phyloP scores from a whole-genome alignment of 495 filamentous ascomycete species.

The Delitschia confertaspora region DNA sequence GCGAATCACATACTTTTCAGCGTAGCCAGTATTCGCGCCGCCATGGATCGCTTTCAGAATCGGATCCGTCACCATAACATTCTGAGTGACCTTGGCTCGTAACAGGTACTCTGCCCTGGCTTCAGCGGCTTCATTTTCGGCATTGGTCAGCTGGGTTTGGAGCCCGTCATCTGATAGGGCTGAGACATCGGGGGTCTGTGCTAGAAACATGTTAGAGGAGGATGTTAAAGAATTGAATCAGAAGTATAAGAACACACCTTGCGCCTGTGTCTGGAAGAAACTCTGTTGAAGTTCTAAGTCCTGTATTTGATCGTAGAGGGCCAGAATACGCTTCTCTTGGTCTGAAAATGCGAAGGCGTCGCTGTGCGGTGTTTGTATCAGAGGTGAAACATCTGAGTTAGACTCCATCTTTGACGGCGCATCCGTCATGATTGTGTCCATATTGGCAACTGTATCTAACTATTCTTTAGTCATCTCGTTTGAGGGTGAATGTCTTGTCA shows the following conservation, averaged over 20 bases:
- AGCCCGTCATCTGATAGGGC: slow-evolving; percentile 20
- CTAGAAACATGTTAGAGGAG: slow-evolving; percentile 10
- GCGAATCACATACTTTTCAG: slow-evolving; percentile 52
- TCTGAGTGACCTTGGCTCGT: slow-evolving; percentile 56
- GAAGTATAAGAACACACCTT: slow-evolving; percentile 5
- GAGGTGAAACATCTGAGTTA: slow-evolving; percentile 1
- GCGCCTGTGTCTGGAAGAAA: slow-evolving; percentile 48
- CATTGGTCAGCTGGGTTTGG: slow-evolving; percentile 44
- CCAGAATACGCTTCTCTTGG: slow-evolving; percentile 52
- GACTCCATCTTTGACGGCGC: neutral
- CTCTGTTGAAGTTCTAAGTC: slow-evolving; percentile 62
- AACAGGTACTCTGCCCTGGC: slow-evolving; percentile 59
- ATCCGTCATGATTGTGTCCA: neutral
- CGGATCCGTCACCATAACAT: slow-evolving; percentile 59
- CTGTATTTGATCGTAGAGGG: slow-evolving; percentile 59
- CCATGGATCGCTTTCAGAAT: slow-evolving; percentile 68
- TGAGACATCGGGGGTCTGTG: slow-evolving; percentile 18
- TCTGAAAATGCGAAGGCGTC: slow-evolving; percentile 50
- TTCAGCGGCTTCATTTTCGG: slow-evolving; percentile 58
- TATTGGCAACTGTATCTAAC: neutral
- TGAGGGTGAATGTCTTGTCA: no score
- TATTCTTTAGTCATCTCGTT: no score
- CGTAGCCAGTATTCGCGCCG: slow-evolving; percentile 52
- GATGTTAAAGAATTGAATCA: slow-evolving; percentile 1
- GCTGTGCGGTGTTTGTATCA: slow-evolving; percentile 23